Base-by-base conservation (phyloP, 345 rosid genomes). In the Durio zibethinus region DNA sequence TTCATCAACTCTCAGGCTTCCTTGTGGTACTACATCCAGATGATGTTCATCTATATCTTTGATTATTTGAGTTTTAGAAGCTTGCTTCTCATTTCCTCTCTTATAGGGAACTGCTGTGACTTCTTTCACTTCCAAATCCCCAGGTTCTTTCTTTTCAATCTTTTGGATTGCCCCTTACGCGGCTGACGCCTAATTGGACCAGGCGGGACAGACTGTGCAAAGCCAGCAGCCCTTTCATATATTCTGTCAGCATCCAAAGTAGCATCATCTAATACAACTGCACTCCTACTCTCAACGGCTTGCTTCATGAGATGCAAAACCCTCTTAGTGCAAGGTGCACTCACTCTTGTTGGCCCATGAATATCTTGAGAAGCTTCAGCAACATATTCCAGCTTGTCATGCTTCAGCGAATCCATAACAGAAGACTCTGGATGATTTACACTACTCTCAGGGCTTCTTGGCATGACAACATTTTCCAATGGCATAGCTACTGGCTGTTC, bases 1-100 rank as follows among this genome's bases (percentile, higher is more conserved):
- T 85, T 94, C 98, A 83, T 94, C 98, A 15, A 94, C 79, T 72
- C 85, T 74, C 60, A 91, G 79, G 82, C 89, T 90, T 81, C 98
- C 99, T 29, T 78, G 82, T 0, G 94, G 86, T 21, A 67, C 73
- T 21, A 74, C 83, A 75, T 80, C 84, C 71, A 76, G 74, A 72
- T 42, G 78, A 52, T 15, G 79, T 79, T 84, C 88, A 47, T 67
- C 82, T 27, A 76, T 73, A 61, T 78, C 77, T 53, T 74, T 54
- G 36, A 35, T 36, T 81, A 79, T 80, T 53, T 40, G 70, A 57
- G 54, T 60, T 76, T 74, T 74, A 25, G 74, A 57, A 59, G 70
- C 77, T 75, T 76, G 78, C 82, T 68, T 84, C 82, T 53, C 77
- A 33, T 56, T 77, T 80, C 76, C 80, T 18, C 75, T 72, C 40